These are phyloP conservation scores for Tagetes erecta DNA, from an alignment of 129 eudicot genomes.

Conservation along the genomic window DNA sequence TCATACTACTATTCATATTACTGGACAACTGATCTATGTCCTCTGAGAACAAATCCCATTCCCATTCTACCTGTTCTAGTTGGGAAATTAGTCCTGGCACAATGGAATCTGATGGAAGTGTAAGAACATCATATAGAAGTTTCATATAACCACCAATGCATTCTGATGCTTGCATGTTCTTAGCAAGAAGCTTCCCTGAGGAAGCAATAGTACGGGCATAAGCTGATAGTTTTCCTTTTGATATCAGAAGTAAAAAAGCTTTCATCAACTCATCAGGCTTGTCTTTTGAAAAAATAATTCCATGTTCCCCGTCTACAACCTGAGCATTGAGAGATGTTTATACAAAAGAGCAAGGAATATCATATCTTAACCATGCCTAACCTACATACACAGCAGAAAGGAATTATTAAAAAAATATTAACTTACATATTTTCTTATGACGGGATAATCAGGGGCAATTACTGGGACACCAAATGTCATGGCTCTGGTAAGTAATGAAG, in stretches of 20 bases:
- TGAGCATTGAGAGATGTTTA: slow-evolving; percentile 35
- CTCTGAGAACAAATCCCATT: slow-evolving; percentile 63
- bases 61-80: slow-evolving; percentile 64
- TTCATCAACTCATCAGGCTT: slow-evolving; percentile 63
- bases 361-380: slow-evolving; percentile 16
- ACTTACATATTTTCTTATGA: slow-evolving; percentile 70
- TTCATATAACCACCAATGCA: slow-evolving; percentile 66
- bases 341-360: slow-evolving; percentile 14
- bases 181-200: slow-evolving; percentile 78
- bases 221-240: slow-evolving; percentile 63
- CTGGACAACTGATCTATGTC: slow-evolving; percentile 44
- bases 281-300: slow-evolving; percentile 68
- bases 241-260: slow-evolving; percentile 63
- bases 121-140: slow-evolving; percentile 64
- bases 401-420: neutral
- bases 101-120: slow-evolving; percentile 77
- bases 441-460: slow-evolving; percentile 79
- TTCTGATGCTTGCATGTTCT: slow-evolving; percentile 86
- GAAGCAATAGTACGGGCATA: slow-evolving; percentile 64
- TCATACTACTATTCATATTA: slow-evolving; percentile 29
- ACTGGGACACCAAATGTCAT: slow-evolving; percentile 86
- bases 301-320: slow-evolving; percentile 89
- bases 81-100: slow-evolving; percentile 61
- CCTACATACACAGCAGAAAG: slow-evolving; percentile 22
- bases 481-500: slow-evolving; percentile 79